A percentile compares a stretch with the other conserved stretches of the same genome.
Conservation (phyloP, 2,329 filamentous ascomycete species). For the Berkeleyomyces rouxiae region DNA sequence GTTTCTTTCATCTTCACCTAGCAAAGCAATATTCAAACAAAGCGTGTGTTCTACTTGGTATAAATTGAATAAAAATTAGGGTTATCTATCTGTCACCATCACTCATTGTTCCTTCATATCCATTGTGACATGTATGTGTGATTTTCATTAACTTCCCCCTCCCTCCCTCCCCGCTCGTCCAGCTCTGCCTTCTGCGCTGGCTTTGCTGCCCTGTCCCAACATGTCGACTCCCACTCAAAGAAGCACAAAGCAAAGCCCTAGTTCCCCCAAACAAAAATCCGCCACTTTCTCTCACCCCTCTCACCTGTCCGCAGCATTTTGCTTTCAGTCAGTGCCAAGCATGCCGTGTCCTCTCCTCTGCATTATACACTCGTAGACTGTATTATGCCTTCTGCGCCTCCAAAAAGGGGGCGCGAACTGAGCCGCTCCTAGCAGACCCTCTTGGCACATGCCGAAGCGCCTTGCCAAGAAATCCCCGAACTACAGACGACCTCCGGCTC, state of each 20-base stretch:
- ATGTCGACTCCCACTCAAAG: too few species aligned
- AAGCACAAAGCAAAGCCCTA: neutral
- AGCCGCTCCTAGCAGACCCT: neutral
- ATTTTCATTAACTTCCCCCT: too few species aligned
- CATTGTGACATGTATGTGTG: too few species aligned
- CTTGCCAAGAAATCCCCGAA: constrained; percentile 14
- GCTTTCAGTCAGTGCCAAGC: neutral
- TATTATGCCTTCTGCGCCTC: neutral
- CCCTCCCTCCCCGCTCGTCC: too few species aligned
- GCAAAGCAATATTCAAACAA: too few species aligned
- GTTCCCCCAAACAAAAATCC: neutral
- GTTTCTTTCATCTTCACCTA: neutral
- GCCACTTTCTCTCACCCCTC: neutral
- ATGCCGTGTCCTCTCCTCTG: too few species aligned
- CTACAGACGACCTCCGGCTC: neutral
- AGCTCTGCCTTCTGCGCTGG: too few species aligned
- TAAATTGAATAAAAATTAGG: too few species aligned
- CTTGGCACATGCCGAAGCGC: neutral
- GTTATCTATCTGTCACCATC: too few species aligned
- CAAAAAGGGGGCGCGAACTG: neutral
- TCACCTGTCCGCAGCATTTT: neutral
- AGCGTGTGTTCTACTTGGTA: neutral
- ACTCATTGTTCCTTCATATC: too few species aligned
- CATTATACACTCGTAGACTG: neutral
- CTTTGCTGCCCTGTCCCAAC: too few species aligned